These are phyloP conservation scores for Helicocarpus griseus DNA, from an alignment of 2,329 filamentous ascomycete species.

Conservation along the genomic window DNA sequence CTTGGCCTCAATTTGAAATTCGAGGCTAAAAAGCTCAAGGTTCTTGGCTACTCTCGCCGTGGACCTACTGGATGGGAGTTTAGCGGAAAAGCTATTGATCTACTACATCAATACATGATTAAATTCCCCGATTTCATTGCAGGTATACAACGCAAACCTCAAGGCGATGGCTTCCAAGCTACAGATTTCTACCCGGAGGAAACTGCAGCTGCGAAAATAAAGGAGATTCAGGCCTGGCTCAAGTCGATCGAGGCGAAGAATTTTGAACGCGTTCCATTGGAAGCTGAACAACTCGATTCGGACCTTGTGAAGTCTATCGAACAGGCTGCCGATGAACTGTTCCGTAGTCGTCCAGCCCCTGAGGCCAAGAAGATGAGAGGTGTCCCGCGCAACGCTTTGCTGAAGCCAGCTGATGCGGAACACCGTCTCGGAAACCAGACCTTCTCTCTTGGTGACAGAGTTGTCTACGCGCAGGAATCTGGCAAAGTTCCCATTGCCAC, in stretches of 20 bases:
- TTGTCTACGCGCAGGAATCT: conserved; percentile 85
- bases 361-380: conserved; percentile 63
- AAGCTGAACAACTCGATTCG: conserved; percentile 92
- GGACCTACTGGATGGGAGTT: conserved; percentile 89
- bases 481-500: conserved; percentile 91
- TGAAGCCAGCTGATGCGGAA: conserved; percentile 94
- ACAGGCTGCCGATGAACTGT: conserved; percentile 57
- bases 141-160: conserved; percentile 73
- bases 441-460: conserved; percentile 77
- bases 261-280: conserved; percentile 90
- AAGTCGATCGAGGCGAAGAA: conserved; percentile 85
- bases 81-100: conserved; percentile 67
- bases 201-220: conserved; percentile 67
- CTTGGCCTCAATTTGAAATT: conserved; percentile 95
- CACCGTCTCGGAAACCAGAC: conserved; percentile 77
- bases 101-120: conserved; percentile 83
- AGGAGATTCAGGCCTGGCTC: conserved; percentile 88
- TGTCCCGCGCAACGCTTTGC: conserved; percentile 74
- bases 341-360: conserved; percentile 42
- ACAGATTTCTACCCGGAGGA: conserved; percentile 75
- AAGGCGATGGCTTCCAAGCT: conserved; percentile 72
- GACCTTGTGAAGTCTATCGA: conserved; percentile 77
- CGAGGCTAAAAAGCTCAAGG: conserved; percentile 88
- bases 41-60: conserved; percentile 88
- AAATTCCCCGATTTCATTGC: conserved; percentile 93